These are phyloP conservation scores for Trypanosomatidae sp. DNA, from an alignment of 208 protist species.

Conservation along the genomic window DNA sequence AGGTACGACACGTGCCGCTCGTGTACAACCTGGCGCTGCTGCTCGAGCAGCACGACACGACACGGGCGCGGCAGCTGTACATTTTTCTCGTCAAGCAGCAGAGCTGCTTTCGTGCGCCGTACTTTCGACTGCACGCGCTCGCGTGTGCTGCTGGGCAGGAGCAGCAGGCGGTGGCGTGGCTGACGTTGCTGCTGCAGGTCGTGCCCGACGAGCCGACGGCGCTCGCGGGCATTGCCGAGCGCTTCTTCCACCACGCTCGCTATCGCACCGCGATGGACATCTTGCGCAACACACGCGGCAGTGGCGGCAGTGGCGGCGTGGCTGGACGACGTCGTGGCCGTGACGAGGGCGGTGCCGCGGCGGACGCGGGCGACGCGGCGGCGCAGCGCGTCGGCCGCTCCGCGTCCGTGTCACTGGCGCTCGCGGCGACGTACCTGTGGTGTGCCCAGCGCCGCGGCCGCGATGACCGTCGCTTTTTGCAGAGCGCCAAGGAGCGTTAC, in stretches of 20 bases:
- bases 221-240: conserved; percentile 27
- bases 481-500: conserved; percentile 36
- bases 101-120: conserved; percentile 43
- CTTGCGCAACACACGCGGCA: conserved; percentile 21
- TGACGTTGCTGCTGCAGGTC: conserved; percentile 59
- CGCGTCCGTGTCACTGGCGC: conserved; percentile 30
- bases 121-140: conserved; percentile 57
- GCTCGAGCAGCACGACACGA: conserved; percentile 27
- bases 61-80: conserved; percentile 45
- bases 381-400: too few relatives aligned
- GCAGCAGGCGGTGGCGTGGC: conserved; percentile 65
- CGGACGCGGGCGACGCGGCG: too few relatives aligned
- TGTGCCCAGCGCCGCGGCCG: conserved; percentile 40
- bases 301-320: too few relatives aligned
- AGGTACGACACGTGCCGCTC: conserved; percentile 43
- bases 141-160: conserved; percentile 31
- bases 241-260: conserved; percentile 37
- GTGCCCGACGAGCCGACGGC: conserved; percentile 35
- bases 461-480: conserved; percentile 22
- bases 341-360: too few relatives aligned
- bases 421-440: conserved; percentile 49
- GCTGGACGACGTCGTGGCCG: too few relatives aligned
- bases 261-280: conserved; percentile 24
- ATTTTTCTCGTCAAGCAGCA: conserved; percentile 71
- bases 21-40: conserved; percentile 72